Base-by-base conservation (phyloP, 2,329 filamentous ascomycete species). In the Colletotrichum falcatum region DNA sequence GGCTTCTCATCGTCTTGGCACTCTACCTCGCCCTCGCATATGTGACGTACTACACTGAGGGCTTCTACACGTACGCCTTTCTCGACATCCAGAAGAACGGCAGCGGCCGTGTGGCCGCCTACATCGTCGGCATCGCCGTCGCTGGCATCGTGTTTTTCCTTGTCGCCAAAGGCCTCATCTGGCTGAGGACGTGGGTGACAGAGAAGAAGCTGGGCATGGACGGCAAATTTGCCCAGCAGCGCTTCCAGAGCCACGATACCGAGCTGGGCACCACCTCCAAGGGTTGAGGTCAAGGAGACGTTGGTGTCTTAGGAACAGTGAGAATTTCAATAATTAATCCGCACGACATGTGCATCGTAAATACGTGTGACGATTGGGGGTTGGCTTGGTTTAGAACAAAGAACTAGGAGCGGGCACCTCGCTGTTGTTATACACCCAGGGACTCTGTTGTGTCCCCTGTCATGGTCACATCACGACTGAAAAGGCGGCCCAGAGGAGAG, bases 21-120 rank as follows among this genome's bases (percentile, higher is more conserved):
- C 81, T 91, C 5, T 97, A 97, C 78, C 85, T 95, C 14, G 88
- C 83, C 0, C 82, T 97, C 20, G 93, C 93, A 1, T 97, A 93
- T 79, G 75, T 96, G 28, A 95, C 92, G 0, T 81, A 88, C 71
- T 88, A 88, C 5, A 90, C 90, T 0, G 85, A 94, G 78, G 88
- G 88, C 3, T 93, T 91, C 78, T 97, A 95, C 79, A 87, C 92
- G 0, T 97, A 97, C 81, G 78, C 76, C 68, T 97, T 97, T 81
- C 86, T 97, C n/a, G 86, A 97, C 78, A 85, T 89, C 1, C 66
- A 60, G 20, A 76, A 78, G 23, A 80, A 87, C 60, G 85, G 86
- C 20, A 78, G 84, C 35, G 86, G 84, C 0, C 81, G 84, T 8
- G 89, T 94, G 4, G 88, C 89, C 1, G 92, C 83, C 2, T 93